phyloP scores from a whole-genome alignment of 1,284 basidiomycete species.

The Marasmius fiardii region DNA sequence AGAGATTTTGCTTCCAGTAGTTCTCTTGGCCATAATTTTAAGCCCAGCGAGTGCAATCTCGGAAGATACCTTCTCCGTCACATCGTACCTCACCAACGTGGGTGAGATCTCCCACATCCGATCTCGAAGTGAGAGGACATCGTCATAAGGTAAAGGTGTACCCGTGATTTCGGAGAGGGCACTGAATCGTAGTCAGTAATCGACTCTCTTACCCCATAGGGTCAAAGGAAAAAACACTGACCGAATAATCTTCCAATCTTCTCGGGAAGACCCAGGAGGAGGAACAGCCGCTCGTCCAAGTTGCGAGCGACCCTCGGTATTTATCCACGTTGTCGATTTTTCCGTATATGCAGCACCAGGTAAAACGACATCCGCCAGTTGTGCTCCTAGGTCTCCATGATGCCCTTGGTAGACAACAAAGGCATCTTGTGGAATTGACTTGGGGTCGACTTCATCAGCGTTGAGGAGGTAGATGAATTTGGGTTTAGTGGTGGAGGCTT shows the following conservation, averaged over 20 bases:
- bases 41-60: slow-evolving; percentile 75
- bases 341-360: slow-evolving; percentile 97
- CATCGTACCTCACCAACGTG: slow-evolving; percentile 85
- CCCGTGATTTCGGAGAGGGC: slow-evolving; percentile 91
- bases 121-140: slow-evolving; percentile 83
- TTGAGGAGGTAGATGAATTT: slow-evolving; percentile 98
- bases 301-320: slow-evolving; percentile 95
- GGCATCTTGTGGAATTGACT: slow-evolving; percentile 89
- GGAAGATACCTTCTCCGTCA: slow-evolving; percentile 73
- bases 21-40: slow-evolving; percentile 51
- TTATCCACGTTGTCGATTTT: slow-evolving; percentile 93
- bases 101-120: slow-evolving; percentile 98
- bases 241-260: slow-evolving; percentile 99
- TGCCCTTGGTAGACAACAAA: slow-evolving; percentile 99
- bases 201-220: not conserved
- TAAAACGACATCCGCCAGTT: slow-evolving; percentile 93
- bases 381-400: slow-evolving; percentile 96
- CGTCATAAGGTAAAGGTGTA: slow-evolving; percentile 85
- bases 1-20: slow-evolving; percentile 53
- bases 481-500: slow-evolving; percentile 73
- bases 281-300: slow-evolving; percentile 90
- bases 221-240: slow-evolving; percentile 30
- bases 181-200: slow-evolving; percentile 30
- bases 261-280: slow-evolving; percentile 92
- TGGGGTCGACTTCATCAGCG: slow-evolving; percentile 91